phyloP scores from a whole-genome alignment of 768 basidiomycete genomes.

The Trametes cingulata region DNA sequence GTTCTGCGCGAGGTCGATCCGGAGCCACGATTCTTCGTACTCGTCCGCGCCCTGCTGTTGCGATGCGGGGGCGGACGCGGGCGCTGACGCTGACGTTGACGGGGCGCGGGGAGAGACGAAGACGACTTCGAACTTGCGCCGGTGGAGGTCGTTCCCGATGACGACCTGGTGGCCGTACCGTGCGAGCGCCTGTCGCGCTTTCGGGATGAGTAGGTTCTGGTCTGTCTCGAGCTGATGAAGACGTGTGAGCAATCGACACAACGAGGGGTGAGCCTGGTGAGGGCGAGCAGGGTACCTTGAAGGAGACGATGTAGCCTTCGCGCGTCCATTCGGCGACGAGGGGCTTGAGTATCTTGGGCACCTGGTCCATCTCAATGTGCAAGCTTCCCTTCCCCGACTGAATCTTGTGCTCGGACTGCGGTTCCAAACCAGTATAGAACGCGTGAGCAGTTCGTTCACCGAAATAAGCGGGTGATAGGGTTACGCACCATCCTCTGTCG shows the following conservation, averaged over 20 bases:
- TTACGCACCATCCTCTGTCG: constrained; percentile 79
- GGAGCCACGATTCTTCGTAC: constrained; percentile 64
- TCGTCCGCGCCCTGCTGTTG: constrained; percentile 24
- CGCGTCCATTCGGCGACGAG: constrained; percentile 92
- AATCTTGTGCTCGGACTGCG: constrained; percentile 95
- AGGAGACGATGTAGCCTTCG: constrained; percentile 92
- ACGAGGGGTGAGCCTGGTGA: too few relatives aligned
- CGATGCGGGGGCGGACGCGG: constrained; percentile 25
- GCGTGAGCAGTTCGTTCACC: background rate
- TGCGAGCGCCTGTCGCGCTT: constrained; percentile 83
- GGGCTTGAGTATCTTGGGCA: constrained; percentile 92
- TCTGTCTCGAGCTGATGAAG: constrained; percentile 88
- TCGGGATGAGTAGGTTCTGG: constrained; percentile 77
- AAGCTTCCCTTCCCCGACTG: constrained; percentile 95
- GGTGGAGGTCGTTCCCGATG: constrained; percentile 93
- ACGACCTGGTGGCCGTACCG: constrained; percentile 98
- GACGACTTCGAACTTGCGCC: constrained; percentile 89
- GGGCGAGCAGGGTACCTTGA: constrained; percentile 66
- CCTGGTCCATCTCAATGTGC: constrained; percentile 97
- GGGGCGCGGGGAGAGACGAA: constrained; percentile 64
- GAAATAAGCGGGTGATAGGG: background rate
- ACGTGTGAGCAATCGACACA: background rate
- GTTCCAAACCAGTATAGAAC: background rate
- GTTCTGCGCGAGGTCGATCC: constrained; percentile 45
- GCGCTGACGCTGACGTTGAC: background rate